A percentile compares a stretch with the other conserved stretches of the same genome.
Conservation (phyloP, 257 asterid genomes). For the Fraxinus americana region DNA sequence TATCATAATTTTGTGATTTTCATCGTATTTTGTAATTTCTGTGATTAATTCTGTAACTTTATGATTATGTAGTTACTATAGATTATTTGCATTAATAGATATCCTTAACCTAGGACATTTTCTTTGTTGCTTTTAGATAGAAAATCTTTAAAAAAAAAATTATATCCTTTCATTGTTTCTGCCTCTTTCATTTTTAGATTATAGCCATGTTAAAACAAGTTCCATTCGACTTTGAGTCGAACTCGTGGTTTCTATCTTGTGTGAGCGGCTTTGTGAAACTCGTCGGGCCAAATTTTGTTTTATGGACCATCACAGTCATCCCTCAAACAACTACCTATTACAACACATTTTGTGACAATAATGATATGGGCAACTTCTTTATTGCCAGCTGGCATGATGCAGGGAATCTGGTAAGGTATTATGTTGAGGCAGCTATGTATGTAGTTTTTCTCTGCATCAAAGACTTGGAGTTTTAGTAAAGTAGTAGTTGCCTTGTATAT, state of each 20-base stretch:
- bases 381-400: no score
- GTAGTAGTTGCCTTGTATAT: background rate
- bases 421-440: background rate
- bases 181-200: no score
- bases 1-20: conserved; percentile 1
- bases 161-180: no score
- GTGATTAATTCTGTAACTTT: background rate
- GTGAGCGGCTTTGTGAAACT: background rate
- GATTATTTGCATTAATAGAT: background rate
- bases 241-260: background rate
- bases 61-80: background rate
- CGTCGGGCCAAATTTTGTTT: background rate
- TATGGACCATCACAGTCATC: background rate
- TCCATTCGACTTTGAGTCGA: no score
- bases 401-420: background rate
- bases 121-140: background rate
- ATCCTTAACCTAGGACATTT: background rate
- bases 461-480: no score
- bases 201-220: no score
- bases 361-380: no score
- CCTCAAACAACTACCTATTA: background rate
- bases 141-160: no score
- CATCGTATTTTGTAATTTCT: background rate
- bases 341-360: no score
- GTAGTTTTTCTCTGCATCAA: background rate